Evolutionary conservation across 2,329 filamentous ascomycete genomes (phyloP), one percentile per base, ranked within the genome.

Genomic region (Pseudogymnoascus sp.): DNA sequence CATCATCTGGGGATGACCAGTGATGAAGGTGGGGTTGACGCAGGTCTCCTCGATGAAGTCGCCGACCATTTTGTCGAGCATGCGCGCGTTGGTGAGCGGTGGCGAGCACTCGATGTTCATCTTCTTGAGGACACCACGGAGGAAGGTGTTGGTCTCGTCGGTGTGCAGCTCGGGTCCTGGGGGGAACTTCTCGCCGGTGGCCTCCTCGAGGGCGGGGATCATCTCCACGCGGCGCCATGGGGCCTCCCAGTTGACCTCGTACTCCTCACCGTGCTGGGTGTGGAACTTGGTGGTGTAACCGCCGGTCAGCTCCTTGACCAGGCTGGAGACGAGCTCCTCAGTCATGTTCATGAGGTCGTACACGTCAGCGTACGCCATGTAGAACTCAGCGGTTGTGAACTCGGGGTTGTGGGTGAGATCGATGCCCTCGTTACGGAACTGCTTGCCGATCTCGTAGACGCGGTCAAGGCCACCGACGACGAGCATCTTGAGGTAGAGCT

Each of bases 371-470:
- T 92, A 97, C 3, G 95, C 93, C 84, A 90, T 87, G 78, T 99
- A 99, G 79, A 97, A 97, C 77, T 99, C 95, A 76, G 91, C 91
- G 26, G 91, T 96, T 47, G 95, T 99, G 80, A 99, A 99, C 75
- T 99, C 95, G 40, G 90, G 95, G 81, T 97, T 99, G 82, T 99
- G 95, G 6, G 95, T 99, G 61, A 95, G 80, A 75, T 96, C 91
- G 68, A 91, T 88, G 65, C 89, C 88, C 77, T 96, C 93, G 73
- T 99, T 99, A 71, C 95, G 83, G 85, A 99, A 99, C 75, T 96
- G 91, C 69, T 92, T 88, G 68, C 95, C 95, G 67, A 99, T 86
- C 76, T 99, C 95, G 77, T 96, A 99, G 12, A 99, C 95, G 71
- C 90, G 86, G 79, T 96, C 91, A 45, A 97, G 83, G 65, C 93